Percentiles rank a stretch among this genome's conserved stretches.
Evolutionary conservation across 495 filamentous ascomycete genomes (phyloP).

Genomic region (Penicillium manginii): DNA sequence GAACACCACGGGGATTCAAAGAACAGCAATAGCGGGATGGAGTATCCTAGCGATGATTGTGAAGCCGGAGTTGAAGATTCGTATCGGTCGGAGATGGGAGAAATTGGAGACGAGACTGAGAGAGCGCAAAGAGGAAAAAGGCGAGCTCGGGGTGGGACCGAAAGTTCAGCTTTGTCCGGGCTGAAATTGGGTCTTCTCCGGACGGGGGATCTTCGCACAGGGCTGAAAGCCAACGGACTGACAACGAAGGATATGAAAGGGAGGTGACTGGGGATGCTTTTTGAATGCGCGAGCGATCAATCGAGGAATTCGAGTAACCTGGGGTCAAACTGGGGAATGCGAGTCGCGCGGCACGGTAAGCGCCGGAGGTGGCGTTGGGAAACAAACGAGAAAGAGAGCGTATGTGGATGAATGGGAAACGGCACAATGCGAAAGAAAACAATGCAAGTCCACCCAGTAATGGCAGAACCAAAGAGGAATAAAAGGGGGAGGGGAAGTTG

Average conservation of each 20-base stretch:
- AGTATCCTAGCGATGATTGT: no score
- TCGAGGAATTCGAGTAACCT: background rate
- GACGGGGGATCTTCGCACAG: no score
- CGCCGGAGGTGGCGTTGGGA: constrained; percentile 7
- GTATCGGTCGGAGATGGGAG: background rate
- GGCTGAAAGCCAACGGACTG: background rate
- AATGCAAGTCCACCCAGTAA: background rate
- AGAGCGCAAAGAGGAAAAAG: constrained; percentile 9
- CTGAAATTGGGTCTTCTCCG: constrained; percentile 10
- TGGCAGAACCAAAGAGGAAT: constrained; percentile 13
- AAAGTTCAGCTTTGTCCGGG: constrained; percentile 9
- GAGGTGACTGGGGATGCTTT: background rate
- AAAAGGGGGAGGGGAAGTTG: constrained; percentile 18
- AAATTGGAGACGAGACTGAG: constrained; percentile 3
- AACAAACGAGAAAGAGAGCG: background rate
- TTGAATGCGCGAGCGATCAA: background rate
- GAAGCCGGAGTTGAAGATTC: no score
- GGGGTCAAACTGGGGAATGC: constrained; percentile 11
- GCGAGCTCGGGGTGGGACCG: constrained; percentile 1
- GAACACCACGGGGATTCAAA: background rate
- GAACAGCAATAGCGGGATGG: no score
- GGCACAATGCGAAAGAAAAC: constrained; percentile 3
- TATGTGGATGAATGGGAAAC: constrained; percentile 1
- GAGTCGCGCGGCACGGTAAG: constrained; percentile 28
- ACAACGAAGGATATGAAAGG: background rate